phyloP scores from a whole-genome alignment of 2,329 filamentous ascomycete genomes.

The Diaporthe ilicicola region DNA sequence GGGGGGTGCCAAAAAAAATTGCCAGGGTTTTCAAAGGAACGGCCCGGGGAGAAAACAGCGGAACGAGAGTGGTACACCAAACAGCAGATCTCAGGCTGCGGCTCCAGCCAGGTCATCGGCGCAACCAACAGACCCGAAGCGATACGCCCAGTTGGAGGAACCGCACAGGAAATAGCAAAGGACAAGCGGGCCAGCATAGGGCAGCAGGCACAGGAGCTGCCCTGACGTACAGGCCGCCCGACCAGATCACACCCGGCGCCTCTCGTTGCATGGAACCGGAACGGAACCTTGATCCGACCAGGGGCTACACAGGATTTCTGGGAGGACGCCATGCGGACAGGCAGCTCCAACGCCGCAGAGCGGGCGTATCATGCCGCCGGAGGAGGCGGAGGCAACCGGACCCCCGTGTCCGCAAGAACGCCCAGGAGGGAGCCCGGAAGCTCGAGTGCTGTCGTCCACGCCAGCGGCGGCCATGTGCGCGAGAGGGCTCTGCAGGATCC shows the following conservation, averaged over 20 bases:
- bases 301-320: conserved; percentile 20
- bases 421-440: conserved; percentile 69
- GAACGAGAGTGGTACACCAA: background rate
- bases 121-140: conserved; percentile 13
- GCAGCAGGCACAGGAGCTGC: conserved; percentile 25
- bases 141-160: conserved; percentile 3
- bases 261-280: conserved; percentile 10
- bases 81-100: background rate
- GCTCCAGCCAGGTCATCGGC: conserved; percentile 5
- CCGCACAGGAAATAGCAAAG: background rate
- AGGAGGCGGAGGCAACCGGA: conserved; percentile 47
- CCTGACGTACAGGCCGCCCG: conserved; percentile 21
- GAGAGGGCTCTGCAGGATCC: conserved; percentile 77
- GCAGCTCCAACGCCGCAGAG: conserved; percentile 43
- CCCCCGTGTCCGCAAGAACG: conserved; percentile 58
- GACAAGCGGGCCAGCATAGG: background rate
- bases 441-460: conserved; percentile 26
- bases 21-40: background rate
- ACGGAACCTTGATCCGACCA: conserved; percentile 20
- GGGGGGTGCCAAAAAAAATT: background rate
- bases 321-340: conserved; percentile 45
- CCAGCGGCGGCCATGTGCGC: conserved; percentile 51
- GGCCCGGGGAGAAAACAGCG: background rate
- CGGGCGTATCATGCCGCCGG: conserved; percentile 55
- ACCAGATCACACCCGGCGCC: background rate